Evolutionary conservation across 2,329 filamentous ascomycete genomes (phyloP), one percentile per base, ranked within the genome.

Genomic region (Nemania diffusa): DNA sequence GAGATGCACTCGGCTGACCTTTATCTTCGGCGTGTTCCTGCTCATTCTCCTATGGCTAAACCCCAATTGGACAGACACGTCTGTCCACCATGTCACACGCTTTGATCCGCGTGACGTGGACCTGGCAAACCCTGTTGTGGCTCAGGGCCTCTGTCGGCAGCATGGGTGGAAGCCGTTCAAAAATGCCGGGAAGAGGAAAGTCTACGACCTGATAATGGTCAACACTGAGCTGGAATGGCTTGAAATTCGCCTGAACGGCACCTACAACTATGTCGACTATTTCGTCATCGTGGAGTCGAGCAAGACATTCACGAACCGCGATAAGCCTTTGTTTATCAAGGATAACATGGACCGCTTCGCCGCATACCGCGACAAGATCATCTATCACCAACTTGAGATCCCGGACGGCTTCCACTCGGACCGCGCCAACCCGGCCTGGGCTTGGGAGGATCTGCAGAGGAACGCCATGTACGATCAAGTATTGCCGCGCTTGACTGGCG

Each of bases 211-310:
- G 1, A 81, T 89, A 72, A 84, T 90, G 81, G 78, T 90, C 71
- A 89, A 88, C 71, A 85, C 82, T 2, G 89, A 91, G 78, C 81
- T 91, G 13, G 88, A 91, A 78, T 89, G 87, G 83, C 81, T 91
- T 48, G 88, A 91, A 75, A 86, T 91, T 55, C 85, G 88, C 11
- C 80, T 91, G 2, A 82, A 87, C 72, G 85, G 85, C 2, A 82
- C 89, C 17, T 84, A 85, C 64, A 77, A 84, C 44, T 78, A 84
- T 48, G 87, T 91, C 66, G 88, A 91, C 78, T 90, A 89, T 77
- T 91, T 90, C 71, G 81, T 91, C 72, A 83, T 91, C 37, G 83
- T 90, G 57, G 89, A 91, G 78, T 84, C 85, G 0, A 75, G 79
- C 20, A 83, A 79, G 57, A 90, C 88, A 0, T 90, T 90, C 71